Evolutionary conservation across 2,329 filamentous ascomycete species (phyloP), one percentile per base, ranked within the genome.

Genomic region (Scedosporium aurantiacum): DNA sequence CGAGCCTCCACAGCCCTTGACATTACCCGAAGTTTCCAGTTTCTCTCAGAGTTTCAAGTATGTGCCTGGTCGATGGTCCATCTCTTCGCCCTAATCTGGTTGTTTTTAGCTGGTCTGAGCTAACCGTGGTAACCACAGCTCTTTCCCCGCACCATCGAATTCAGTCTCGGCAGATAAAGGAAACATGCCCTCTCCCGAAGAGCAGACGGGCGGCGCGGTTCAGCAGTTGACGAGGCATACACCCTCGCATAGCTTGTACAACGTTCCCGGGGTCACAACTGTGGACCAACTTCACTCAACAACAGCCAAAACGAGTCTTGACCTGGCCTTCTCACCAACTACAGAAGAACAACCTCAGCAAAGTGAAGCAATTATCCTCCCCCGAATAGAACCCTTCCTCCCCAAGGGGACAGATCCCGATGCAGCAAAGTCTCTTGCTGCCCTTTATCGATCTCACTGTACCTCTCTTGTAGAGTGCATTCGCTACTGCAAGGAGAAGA

Each of bases 401-500:
- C 92, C 93, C 1, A 75, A 77, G 2, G 88, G 89, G 61, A 96
- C 92, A 5, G 94, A 99, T 71, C 79, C 83, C 0, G 93, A 97
- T 69, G 88, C 91, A 6, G 92, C 91, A 27, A 89, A 89, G 68
- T 92, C 91, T 3, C 78, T 99, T 23, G 85, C 86, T 43, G 92
- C 93, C 4, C 80, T 97, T 25, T 99, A 99, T 71, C 86, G 91
- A 58, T 94, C 93, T 2, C 93, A 97, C 71, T 96, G 92, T 72
- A 97, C 94, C 14, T 97, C 92, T 0, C 82, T 99, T 4, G 89
- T 99, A 37, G 94, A 99, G 73, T 93, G 91, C 67, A 91, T 99
- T 64, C 89, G 94, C 32, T 97, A 90, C 72, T 97, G 93, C 79
- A 95, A 94, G 70, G 91, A 97, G 73, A 96, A 96, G 75, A 93